phyloP scores from a whole-genome alignment of 2,329 filamentous ascomycete genomes.

The Colletotrichum zoysiae region DNA sequence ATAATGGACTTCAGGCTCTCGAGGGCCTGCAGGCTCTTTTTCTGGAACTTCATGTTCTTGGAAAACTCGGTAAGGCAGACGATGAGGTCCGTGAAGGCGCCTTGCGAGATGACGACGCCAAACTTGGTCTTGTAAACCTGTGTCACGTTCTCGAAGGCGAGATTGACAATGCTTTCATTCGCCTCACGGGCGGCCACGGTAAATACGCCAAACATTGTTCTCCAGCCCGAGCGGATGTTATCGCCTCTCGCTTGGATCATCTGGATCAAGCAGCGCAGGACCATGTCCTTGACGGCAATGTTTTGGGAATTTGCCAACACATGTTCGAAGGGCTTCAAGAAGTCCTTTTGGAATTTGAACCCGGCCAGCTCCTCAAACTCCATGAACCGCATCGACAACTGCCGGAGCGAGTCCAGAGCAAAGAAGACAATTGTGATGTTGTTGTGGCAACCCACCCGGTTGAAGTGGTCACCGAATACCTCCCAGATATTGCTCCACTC shows the following conservation, averaged over 20 bases:
- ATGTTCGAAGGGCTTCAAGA: conserved; percentile 97
- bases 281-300: conserved; percentile 96
- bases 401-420: conserved; percentile 92
- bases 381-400: conserved; percentile 98
- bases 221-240: conserved; percentile 98
- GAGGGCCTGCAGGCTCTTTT: conserved; percentile 96
- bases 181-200: conserved; percentile 94
- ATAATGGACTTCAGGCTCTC: conserved; percentile 95
- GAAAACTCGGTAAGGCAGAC: conserved; percentile 98
- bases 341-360: conserved; percentile 99
- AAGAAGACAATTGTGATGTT: conserved; percentile 99
- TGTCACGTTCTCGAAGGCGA: conserved; percentile 96
- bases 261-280: conserved; percentile 93
- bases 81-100: conserved; percentile 94
- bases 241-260: conserved; percentile 98
- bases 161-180: conserved; percentile 94
- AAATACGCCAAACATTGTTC: conserved; percentile 99
- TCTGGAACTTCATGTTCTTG: conserved; percentile 98
- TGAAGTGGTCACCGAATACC: conserved; percentile 98
- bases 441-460: conserved; percentile 94
- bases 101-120: conserved; percentile 94
- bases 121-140: conserved; percentile 97
- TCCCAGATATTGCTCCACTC: conserved; percentile 99
- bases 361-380: conserved; percentile 97
- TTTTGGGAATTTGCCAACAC: conserved; percentile 94